Conservation (phyloP, 1,284 basidiomycete genomes). For the Ceratobasidium sp. region DNA sequence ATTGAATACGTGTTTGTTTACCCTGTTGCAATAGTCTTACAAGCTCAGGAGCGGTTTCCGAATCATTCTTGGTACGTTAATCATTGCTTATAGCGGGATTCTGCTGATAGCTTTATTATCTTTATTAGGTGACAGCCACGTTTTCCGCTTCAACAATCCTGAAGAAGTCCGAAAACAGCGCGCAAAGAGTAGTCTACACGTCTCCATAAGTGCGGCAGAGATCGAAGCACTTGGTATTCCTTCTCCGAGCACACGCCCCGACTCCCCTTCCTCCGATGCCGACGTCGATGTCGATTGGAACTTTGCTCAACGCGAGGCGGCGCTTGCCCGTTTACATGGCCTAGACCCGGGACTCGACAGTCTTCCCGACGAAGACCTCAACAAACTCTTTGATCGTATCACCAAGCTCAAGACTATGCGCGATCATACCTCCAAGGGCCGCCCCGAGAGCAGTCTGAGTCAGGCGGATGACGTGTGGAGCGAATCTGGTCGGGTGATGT, state of each 20-base stretch:
- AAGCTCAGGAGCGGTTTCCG: conserved; percentile 93
- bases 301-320: conserved; percentile 92
- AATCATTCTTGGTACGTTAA: conserved; percentile 84
- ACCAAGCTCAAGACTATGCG: conserved; percentile 92
- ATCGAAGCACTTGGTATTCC: conserved; percentile 61
- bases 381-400: conserved; percentile 92
- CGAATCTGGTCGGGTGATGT: conserved; percentile 76
- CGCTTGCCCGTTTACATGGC: conserved; percentile 80
- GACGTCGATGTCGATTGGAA: conserved; percentile 90
- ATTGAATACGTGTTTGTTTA: conserved; percentile 50
- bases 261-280: conserved; percentile 77
- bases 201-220: conserved; percentile 73
- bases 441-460: conserved; percentile 67
- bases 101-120: conserved; percentile 8
- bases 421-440: conserved; percentile 72
- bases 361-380: conserved; percentile 91
- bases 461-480: conserved; percentile 89
- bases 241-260: conserved; percentile 66
- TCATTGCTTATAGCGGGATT: not conserved
- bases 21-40: conserved; percentile 66
- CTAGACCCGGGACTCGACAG: conserved; percentile 89
- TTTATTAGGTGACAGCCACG: conserved; percentile 88
- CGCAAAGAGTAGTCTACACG: conserved; percentile 74
- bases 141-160: conserved; percentile 97
- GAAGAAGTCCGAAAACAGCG: conserved; percentile 92